These are phyloP conservation scores for Gaeumannomyces sp. DNA, from an alignment of 2,329 filamentous ascomycete genomes.

Conservation along the genomic window DNA sequence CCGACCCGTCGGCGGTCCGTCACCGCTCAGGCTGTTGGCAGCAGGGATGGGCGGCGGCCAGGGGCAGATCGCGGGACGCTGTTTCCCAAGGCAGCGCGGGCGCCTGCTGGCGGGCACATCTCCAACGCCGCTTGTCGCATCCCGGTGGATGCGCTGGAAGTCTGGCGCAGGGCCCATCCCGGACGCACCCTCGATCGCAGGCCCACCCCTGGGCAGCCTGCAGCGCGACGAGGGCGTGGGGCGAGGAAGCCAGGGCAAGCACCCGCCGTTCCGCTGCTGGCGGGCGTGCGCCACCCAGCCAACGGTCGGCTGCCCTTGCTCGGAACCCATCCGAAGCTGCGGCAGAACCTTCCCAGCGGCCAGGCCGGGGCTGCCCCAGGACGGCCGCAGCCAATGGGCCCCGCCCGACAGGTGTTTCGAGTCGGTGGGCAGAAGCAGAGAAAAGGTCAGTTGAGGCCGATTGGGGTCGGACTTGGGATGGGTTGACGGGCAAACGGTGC, in stretches of 20 bases:
- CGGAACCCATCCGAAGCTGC: neutral
- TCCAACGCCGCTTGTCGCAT: slow-evolving; percentile 7
- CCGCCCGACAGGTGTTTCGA: neutral
- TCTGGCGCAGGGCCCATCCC: neutral
- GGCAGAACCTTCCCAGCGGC: neutral
- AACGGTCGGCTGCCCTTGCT: neutral
- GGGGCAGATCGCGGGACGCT: neutral
- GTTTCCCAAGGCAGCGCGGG: neutral
- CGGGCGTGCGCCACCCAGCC: no score
- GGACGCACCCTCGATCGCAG: neutral
- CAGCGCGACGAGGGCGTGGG: no score
- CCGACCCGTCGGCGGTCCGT: neutral
- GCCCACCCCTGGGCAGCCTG: neutral
- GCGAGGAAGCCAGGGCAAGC: neutral
- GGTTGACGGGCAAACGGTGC: no score
- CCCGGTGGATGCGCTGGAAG: neutral
- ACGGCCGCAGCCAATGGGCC: no score
- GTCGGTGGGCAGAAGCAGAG: neutral
- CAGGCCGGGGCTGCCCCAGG: no score
- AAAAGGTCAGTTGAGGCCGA: no score
- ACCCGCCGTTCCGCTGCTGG: no score
- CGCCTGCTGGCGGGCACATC: neutral
- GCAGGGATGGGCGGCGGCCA: neutral
- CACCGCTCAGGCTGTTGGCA: neutral
- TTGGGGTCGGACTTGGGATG: neutral